phyloP scores from a whole-genome alignment of 257 asterid genomes.

The Oldenlandia corymbosa region DNA sequence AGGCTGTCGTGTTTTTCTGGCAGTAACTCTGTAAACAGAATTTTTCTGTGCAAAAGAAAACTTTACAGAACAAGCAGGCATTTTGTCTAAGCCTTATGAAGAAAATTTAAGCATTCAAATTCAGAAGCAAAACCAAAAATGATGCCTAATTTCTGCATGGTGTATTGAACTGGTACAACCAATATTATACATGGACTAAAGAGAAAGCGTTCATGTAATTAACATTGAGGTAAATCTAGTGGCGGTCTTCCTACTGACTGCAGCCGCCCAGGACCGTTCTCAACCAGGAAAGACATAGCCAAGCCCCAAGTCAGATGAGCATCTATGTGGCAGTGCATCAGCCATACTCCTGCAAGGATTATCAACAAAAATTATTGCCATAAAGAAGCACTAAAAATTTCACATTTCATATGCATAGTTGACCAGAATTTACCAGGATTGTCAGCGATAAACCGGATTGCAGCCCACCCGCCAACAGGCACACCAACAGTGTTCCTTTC shows the following conservation, averaged over 20 bases:
- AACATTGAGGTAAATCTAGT: slow-evolving; percentile 52
- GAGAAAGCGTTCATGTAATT: neutral
- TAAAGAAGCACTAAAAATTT: neutral
- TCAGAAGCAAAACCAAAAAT: neutral
- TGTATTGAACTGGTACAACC: neutral
- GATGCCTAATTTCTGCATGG: neutral
- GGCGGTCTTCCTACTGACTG: slow-evolving; percentile 56
- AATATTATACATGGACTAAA: neutral
- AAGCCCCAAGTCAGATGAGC: slow-evolving; percentile 63
- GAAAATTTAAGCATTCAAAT: neutral
- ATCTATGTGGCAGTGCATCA: slow-evolving; percentile 69
- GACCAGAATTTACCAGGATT: slow-evolving; percentile 47
- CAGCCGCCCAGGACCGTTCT: slow-evolving; percentile 43
- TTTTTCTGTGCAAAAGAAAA: too few species aligned
- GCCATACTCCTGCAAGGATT: slow-evolving; percentile 49
- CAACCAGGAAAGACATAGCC: slow-evolving; percentile 49
- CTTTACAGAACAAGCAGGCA: too few species aligned
- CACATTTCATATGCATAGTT: neutral
- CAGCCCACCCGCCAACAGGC: slow-evolving; percentile 71
- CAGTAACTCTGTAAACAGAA: neutral
- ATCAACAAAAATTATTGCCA: neutral
- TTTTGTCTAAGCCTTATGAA: too few species aligned
- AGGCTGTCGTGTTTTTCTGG: neutral
- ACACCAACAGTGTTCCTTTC: slow-evolving; percentile 60
- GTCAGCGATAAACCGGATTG: slow-evolving; percentile 56